Base-by-base conservation (phyloP, 352 stramenopile species). In the Phytopythium sindhum region DNA sequence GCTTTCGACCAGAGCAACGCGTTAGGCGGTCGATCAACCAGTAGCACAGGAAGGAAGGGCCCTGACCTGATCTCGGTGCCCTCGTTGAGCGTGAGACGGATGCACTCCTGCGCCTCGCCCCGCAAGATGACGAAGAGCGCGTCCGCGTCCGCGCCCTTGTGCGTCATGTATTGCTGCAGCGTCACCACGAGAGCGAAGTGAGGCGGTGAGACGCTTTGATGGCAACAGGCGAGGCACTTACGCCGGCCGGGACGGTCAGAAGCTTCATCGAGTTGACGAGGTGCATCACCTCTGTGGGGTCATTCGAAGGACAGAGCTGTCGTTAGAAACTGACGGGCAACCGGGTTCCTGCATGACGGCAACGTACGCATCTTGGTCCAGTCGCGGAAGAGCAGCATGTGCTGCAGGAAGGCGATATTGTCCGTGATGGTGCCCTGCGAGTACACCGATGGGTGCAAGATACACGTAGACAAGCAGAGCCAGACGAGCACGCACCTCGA, bases 311-410 rank as follows among this genome's bases (percentile, higher is more conserved):
- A 23, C 31, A 57, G 51, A 31, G 54, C 3, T 33, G 17, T 21
- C 14, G 29, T 35, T 35, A 35, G 31, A 8, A 8, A 3, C 3
- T 35, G 31, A 3, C 4, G 31, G 31, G 31, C 4, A 8, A 35
- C 8, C 31, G 4, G 8, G 4, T 35, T 8, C 4, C 31, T 35
- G 33, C 48, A 35, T 14, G 12, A 24, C 1, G 7, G 26, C 5
- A n/a, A 70, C 80, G 65, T 75, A 95, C 84, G 81, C 86, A 93
- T 95, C 59, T 95, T 95, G 29, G 73, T 81, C 86, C 84, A 95
- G 65, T 80, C 80, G 37, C 77, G 74, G 69, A 95, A 95, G 60
- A 93, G 70, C 45, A 87, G 68, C 60, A 86, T 77, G 73, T 91
- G 83, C 67, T 93, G 82, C 8, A 95, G 73, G 72, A 93, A 95